These are phyloP conservation scores for Cyberlindnera meyerae DNA, from an alignment of 805 yeast species.

Conservation along the genomic window DNA sequence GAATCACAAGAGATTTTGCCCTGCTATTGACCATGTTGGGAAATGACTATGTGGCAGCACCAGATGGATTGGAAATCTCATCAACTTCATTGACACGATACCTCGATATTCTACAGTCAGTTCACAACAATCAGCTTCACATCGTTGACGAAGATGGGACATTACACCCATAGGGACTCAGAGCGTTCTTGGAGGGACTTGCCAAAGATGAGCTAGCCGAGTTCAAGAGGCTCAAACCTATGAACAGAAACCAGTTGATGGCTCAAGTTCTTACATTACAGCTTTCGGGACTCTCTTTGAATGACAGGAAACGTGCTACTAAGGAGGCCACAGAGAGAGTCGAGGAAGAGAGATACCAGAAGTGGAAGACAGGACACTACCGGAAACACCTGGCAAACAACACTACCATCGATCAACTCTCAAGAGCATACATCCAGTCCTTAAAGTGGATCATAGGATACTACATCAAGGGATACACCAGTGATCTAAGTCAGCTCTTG, in stretches of 20 bases:
- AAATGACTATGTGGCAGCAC: slow-evolving; percentile 90
- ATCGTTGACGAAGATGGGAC: slow-evolving; percentile 70
- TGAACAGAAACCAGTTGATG: background rate
- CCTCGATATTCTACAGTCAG: slow-evolving; percentile 1
- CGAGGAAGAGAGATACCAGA: background rate
- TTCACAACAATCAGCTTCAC: slow-evolving; percentile 55
- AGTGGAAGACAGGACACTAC: background rate
- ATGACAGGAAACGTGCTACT: slow-evolving; percentile 47
- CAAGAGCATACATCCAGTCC: background rate
- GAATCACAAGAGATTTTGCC: slow-evolving; percentile 71
- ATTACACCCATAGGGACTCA: slow-evolving; percentile 78
- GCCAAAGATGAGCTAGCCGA: slow-evolving; percentile 1
- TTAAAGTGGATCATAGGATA: background rate
- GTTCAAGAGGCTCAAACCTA: slow-evolving; percentile 1
- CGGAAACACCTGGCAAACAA: background rate
- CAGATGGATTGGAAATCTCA: slow-evolving; percentile 75
- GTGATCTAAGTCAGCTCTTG: no score
- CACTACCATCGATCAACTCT: background rate
- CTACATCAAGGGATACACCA: no score
- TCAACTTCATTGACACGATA: slow-evolving; percentile 31
- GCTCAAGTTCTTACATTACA: background rate
- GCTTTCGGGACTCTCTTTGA: slow-evolving; percentile 32
- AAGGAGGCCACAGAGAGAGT: slow-evolving; percentile 42
- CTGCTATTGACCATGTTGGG: slow-evolving; percentile 87
- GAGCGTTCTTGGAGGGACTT: slow-evolving; percentile 41